Evolutionary conservation across 371 early-diverging fungal genomes (phyloP).

Genomic region (Zychaea mexicana): DNA sequence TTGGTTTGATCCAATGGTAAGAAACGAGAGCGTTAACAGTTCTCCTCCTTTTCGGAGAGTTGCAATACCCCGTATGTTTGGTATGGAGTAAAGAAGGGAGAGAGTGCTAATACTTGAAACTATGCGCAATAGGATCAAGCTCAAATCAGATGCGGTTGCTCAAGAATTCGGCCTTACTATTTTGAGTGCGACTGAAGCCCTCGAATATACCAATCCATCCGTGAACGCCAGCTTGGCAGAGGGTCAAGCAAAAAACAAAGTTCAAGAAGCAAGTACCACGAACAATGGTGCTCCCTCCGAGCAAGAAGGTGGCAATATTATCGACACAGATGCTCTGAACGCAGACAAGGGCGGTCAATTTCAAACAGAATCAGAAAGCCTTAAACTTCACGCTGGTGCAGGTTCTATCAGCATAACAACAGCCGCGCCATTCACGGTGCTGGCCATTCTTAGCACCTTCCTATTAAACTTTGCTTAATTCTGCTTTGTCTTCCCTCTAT

Average conservation of each 20-base stretch:
- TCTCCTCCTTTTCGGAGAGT: too few relatives aligned
- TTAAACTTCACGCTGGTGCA: neutral
- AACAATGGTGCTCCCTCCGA: neutral
- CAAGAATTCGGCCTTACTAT: slow-evolving; percentile 46
- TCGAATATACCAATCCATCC: neutral
- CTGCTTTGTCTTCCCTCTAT: too few relatives aligned
- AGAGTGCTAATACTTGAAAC: too few relatives aligned
- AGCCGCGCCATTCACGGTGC: neutral
- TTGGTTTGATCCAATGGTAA: slow-evolving; percentile 52
- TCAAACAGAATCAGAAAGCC: neutral
- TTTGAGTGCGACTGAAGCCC: slow-evolving; percentile 2
- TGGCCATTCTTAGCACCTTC: neutral
- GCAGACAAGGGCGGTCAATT: neutral
- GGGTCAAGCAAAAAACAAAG: neutral
- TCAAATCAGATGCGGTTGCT: slow-evolving; percentile 37
- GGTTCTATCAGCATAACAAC: neutral
- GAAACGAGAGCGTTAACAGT: too few relatives aligned
- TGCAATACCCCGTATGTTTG: too few relatives aligned
- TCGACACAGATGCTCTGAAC: neutral
- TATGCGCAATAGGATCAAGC: slow-evolving; percentile 33
- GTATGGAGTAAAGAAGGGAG: too few relatives aligned
- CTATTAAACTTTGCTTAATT: neutral
- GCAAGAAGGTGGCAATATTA: slow-evolving; percentile 1
- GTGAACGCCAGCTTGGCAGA: neutral
- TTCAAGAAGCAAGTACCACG: neutral